Evolutionary conservation across 768 basidiomycete genomes (phyloP), one percentile per base, ranked within the genome.

Genomic region (Trametes maxima): DNA sequence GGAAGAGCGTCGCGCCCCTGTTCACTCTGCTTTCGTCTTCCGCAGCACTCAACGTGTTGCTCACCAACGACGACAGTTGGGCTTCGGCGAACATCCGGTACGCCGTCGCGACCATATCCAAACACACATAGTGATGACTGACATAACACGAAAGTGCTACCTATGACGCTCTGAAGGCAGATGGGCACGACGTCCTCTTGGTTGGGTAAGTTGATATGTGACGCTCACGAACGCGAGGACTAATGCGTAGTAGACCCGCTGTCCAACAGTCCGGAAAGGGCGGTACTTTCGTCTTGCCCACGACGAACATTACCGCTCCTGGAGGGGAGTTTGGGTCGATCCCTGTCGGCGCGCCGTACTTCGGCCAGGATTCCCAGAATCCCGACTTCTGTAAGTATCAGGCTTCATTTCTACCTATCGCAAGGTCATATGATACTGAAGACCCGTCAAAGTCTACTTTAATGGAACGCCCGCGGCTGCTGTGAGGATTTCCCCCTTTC

Each of bases 1-100:
- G 51, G 51, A 63, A 47, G 48, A 19, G n/a, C 42, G 11, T 46
- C 22, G 50, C 28, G n/a, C 16, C 52, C 10, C 11, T 67, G 33
- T 49, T 65, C 13, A 60, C 61, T 5, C 44, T 66, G 2, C 53
- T 51, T 16, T 64, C 65, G 25, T 61, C 55, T 14, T 59, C 55
- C 7, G 54, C 63, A 3, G 68, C 62, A 22, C 56, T 74, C 57
- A 73, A 74, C 54, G 71, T 74, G 42, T 52, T 74, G 47, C 56
- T 74, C 52, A 70, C 68, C 16, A 74, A 74, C 56, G 73, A 74
- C 51, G 73, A 74, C 48, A 72, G 69, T 40, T 72, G 73, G 73
- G 73, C 72, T n/a, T 69, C 72, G 11, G 73, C 73, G 7, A 74
- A 74, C 59, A 72, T 74, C 40, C 67, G 73, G 72, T 70, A 49